phyloP scores from a whole-genome alignment of 257 asterid genomes.

The Penstemon newberryi region DNA sequence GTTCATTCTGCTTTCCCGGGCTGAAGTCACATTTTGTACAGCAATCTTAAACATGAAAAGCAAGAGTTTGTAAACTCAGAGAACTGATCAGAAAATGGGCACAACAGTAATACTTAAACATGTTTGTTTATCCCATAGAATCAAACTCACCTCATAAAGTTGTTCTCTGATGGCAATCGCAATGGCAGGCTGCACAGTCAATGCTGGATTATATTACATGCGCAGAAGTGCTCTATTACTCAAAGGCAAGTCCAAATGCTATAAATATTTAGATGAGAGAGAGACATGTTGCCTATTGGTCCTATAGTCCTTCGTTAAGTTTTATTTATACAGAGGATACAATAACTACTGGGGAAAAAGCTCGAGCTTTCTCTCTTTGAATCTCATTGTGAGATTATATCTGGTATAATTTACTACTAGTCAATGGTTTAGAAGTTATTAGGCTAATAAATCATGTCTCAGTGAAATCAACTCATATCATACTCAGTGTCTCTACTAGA shows the following conservation, averaged over 20 bases:
- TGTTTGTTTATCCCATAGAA: conserved; percentile 17
- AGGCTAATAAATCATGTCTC: too few species aligned
- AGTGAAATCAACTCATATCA: too few species aligned
- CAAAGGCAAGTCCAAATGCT: conserved; percentile 11
- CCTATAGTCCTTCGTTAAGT: too few species aligned
- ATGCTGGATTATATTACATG: conserved; percentile 25
- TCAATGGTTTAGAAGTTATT: too few species aligned
- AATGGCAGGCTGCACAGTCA: conserved; percentile 79
- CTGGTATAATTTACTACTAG: too few species aligned
- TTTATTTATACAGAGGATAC: too few species aligned
- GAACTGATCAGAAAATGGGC: conserved; percentile 8
- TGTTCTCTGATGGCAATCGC: conserved; percentile 94
- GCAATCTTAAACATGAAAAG: conserved; percentile 60
- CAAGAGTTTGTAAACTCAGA: conserved; percentile 10
- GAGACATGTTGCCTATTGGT: not conserved
- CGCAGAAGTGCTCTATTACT: conserved; percentile 5
- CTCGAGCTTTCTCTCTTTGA: too few species aligned
- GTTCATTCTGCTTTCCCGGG: conserved; percentile 80
- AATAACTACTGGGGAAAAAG: too few species aligned
- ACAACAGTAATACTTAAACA: conserved; percentile 4
- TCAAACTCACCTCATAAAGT: conserved; percentile 75
- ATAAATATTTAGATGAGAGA: not conserved
- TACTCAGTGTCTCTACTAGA: too few species aligned
- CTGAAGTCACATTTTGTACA: conserved; percentile 85
- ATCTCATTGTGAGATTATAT: too few species aligned